phyloP scores from a whole-genome alignment of 352 stramenopile genomes.

The Aphanomyces euteiches region DNA sequence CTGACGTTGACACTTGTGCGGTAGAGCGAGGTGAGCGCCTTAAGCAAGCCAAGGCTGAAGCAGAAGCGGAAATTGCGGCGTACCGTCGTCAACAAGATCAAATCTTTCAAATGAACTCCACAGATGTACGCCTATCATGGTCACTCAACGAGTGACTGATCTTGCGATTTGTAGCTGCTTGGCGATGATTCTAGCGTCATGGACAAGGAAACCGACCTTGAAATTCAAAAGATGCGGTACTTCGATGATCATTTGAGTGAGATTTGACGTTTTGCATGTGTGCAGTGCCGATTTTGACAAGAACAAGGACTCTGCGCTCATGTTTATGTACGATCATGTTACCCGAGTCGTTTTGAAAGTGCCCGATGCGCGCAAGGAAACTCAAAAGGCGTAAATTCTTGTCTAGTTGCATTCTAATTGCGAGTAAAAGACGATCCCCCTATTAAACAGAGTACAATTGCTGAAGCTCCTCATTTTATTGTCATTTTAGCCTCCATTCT shows the following conservation, averaged over 20 bases:
- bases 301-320: conserved; percentile 68
- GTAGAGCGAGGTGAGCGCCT: conserved; percentile 78
- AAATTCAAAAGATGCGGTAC: conserved; percentile 80
- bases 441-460: too few species aligned
- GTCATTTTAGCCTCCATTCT: too few species aligned
- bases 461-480: too few species aligned
- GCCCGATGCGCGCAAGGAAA: conserved; percentile 55
- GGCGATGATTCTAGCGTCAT: conserved; percentile 70
- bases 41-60: conserved; percentile 86
- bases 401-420: not conserved
- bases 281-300: conserved; percentile 52
- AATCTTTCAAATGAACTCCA: conserved; percentile 82
- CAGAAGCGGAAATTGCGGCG: conserved; percentile 76
- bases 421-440: not conserved
- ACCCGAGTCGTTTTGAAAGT: conserved; percentile 63
- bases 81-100: conserved; percentile 85
- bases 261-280: not conserved
- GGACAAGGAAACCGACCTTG: conserved; percentile 69
- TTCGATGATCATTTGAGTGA: conserved; percentile 20
- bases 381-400: conserved; percentile 37
- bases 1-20: not conserved
- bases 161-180: conserved; percentile 49
- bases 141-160: not conserved
- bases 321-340: conserved; percentile 72
- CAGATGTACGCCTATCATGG: conserved; percentile 45